phyloP scores from a whole-genome alignment of 345 rosid genomes.

The Arabidopsis suecica region DNA sequence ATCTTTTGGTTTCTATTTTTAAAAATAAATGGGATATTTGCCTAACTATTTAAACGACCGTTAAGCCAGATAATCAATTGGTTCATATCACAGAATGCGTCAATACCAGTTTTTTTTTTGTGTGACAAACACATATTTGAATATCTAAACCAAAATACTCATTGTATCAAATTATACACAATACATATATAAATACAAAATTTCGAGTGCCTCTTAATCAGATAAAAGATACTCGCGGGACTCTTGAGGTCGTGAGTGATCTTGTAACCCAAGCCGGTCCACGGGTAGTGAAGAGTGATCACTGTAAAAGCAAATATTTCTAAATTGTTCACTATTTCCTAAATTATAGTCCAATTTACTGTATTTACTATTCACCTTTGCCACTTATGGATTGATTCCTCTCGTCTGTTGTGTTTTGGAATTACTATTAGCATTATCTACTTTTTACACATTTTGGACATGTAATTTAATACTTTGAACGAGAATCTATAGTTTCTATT shows the following conservation, averaged over 20 bases:
- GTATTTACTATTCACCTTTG: neutral
- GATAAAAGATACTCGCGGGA: no score
- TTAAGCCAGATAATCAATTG: neutral
- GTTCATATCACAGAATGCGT: neutral
- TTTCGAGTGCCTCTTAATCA: no score
- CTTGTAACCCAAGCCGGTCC: conserved; percentile 24
- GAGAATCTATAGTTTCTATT: neutral
- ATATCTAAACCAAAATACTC: no score
- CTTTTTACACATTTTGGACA: neutral
- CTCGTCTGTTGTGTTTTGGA: conserved; percentile 44
- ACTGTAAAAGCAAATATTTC: conserved; percentile 22
- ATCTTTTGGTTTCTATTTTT: neutral
- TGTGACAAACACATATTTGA: no score
- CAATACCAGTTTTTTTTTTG: no score
- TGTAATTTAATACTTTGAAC: neutral
- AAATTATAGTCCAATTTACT: neutral
- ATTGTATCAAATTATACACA: no score
- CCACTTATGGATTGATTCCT: conserved; percentile 36
- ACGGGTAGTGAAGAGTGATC: conserved; percentile 16
- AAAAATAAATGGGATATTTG: neutral
- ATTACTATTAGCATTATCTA: conserved; percentile 15
- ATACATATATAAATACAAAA: no score
- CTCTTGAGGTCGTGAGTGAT: conserved; percentile 3
- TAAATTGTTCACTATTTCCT: conserved; percentile 22
- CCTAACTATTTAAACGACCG: neutral